Conservation (phyloP, 495 filamentous ascomycete genomes). For the Aspergillus carlsbadensis region DNA sequence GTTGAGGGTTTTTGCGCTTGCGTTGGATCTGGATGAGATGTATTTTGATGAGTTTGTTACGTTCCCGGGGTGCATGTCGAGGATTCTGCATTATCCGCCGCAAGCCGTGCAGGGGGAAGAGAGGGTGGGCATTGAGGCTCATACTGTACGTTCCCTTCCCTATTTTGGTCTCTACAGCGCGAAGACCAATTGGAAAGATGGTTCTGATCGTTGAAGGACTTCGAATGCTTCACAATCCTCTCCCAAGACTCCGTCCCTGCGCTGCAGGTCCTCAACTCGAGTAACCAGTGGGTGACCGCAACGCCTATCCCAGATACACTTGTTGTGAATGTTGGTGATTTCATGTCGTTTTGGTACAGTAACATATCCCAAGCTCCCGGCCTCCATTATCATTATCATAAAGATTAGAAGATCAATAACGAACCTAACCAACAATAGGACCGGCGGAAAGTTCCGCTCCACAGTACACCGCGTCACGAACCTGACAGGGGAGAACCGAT, state of each 20-base stretch:
- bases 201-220: conserved; percentile 38
- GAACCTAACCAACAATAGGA: too few species aligned
- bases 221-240: conserved; percentile 47
- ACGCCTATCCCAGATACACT: conserved; percentile 41
- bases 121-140: conserved; percentile 45
- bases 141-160: conserved; percentile 27
- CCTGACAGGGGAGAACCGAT: conserved; percentile 41
- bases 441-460: conserved; percentile 45
- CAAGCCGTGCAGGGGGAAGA: conserved; percentile 30
- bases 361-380: not conserved
- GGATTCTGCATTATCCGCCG: conserved; percentile 47
- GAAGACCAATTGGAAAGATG: too few species aligned
- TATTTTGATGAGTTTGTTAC: conserved; percentile 44
- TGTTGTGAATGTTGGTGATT: conserved; percentile 53
- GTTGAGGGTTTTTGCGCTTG: conserved; percentile 46
- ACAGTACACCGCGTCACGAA: conserved; percentile 53
- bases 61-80: conserved; percentile 41
- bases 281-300: conserved; percentile 43
- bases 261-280: conserved; percentile 43
- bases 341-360: conserved; percentile 41
- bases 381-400: too few species aligned
- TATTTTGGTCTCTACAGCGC: not conserved
- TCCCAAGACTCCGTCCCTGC: conserved; percentile 39
- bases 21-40: conserved; percentile 39
- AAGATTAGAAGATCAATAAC: too few species aligned